Evolutionary conservation across 257 asterid genomes (phyloP), one percentile per base, ranked within the genome.

Genomic region (Nicotiana otophora): DNA sequence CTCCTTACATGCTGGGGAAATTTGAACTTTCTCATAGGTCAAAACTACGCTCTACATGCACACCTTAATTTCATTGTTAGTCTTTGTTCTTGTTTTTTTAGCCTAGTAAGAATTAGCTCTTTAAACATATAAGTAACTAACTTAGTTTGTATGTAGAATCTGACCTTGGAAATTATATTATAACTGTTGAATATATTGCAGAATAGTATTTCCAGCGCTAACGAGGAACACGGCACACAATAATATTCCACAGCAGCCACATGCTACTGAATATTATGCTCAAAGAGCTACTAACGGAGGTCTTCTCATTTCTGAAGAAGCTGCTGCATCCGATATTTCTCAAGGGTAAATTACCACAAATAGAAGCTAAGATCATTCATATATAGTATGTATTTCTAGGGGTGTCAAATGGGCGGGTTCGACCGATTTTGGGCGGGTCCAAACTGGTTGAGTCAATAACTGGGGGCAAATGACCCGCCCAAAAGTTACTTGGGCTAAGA

Each of bases 271-370:
- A 28, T 89, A 88, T 28, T 89, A 89, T 72, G 70, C 88, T 36
- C 89, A 86, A 54, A 85, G 89, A 33, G 70, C 89, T 30, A 86
- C 88, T 6, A 76, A 84, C 12, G 90, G 90, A 0, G 91, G 87
- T 3, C 82, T 88, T 57, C 68, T 87, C 46, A 87, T 89, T 79
- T 36, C 90, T 34, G 92, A 89, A 82, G 90, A 90, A 2, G 83
- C 85, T 31, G 87, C 85, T 7, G 87, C 86, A 5, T 86, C 90
- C 0, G 81, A 81, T 42, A 86, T 84, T 26, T 84, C 92, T 4
- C 78, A 65, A 60, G 86, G 88, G 88, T 88, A 67, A 28, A 33
- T 17, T 48, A 60, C 54, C 53, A 3, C 39, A 30, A 30, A 30
- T 30, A 30, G 3, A 30, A 30, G 31, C 31, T 30, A 2, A 30